Conservation (phyloP, 139 green algal species). For the Ulvella scutata region DNA sequence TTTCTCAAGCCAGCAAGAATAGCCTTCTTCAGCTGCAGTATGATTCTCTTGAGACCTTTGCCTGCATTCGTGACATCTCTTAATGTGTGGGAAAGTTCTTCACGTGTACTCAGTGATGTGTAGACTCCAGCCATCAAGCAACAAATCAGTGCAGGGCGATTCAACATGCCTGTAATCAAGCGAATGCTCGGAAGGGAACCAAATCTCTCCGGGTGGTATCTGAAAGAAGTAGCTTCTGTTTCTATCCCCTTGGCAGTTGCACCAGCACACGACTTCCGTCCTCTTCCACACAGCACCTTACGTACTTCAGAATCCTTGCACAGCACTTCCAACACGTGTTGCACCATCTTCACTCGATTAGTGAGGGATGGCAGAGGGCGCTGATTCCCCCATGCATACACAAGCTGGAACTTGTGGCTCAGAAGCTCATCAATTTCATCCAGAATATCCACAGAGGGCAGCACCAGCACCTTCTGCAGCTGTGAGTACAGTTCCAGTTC, state of each 20-base stretch:
- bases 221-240: neutral
- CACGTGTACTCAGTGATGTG: too few species aligned
- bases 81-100: too few species aligned
- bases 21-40: neutral
- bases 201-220: neutral
- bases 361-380: slow-evolving; percentile 4
- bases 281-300: neutral
- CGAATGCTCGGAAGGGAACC: neutral
- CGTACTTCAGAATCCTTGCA: neutral
- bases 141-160: neutral
- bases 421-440: slow-evolving; percentile 51
- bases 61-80: neutral
- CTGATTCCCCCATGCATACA: slow-evolving; percentile 24
- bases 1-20: neutral
- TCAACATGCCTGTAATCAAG: neutral
- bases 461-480: slow-evolving; percentile 6
- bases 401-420: slow-evolving; percentile 23
- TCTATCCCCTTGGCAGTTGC: too few species aligned
- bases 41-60: neutral
- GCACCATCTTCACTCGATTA: slow-evolving; percentile 8
- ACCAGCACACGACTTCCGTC: too few species aligned
- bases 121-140: neutral
- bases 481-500: neutral
- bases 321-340: slow-evolving; percentile 15
- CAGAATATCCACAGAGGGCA: slow-evolving; percentile 35